Base-by-base conservation (phyloP, 129 eudicot species). In the Calendula officinalis region DNA sequence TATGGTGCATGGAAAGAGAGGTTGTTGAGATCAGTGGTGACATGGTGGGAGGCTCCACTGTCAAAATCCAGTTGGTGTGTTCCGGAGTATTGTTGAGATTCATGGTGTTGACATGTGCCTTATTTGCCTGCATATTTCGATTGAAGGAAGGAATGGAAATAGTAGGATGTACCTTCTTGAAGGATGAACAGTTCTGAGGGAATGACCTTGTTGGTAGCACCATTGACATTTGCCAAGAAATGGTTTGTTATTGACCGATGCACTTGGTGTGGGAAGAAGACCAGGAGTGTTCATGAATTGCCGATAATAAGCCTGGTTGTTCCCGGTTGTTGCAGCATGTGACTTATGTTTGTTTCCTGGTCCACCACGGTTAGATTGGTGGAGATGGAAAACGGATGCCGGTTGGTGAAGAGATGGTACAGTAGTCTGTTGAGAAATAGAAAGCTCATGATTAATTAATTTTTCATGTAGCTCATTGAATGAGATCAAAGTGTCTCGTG, bases 41-140 rank as follows among this genome's bases (percentile, higher is more conserved):
- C 61, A 56, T 56, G 61, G n/a, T 56, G 61, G 12, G 61, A 33
- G 5, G 42, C 42, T 4, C 42, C 22, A 56, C 27, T 56, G 4
- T 56, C 40, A 56, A 56, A 38, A 56, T 34, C 61, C 61, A 34
- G 2, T 11, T 56, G 5, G 27, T 9, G 5, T 56, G 42, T 33
- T 33, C 42, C 14, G 61, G 17, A 34, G 42, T 1, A n/a, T 16
- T 4, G 5, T 8, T 17, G 11, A 34, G 22, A 3, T 42, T 15
- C 43, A 56, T 56, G 42, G 61, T 56, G 17, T 56, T 56, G 4
- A 56, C 61, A 33, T 56, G 61, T 33, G 61, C 64, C 8, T 58
- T 14, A 13, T n/a, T 58, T 7, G 11, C n/a, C 48, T 43, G 48
- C 11, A 3, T 43, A 7, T 13, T 14, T 13, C 11, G 47, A 3